A percentile compares a stretch with the other conserved stretches of the same genome.
Conservation (phyloP, 192 early-diverging fungal genomes). For the Entomortierella chlamydospora region DNA sequence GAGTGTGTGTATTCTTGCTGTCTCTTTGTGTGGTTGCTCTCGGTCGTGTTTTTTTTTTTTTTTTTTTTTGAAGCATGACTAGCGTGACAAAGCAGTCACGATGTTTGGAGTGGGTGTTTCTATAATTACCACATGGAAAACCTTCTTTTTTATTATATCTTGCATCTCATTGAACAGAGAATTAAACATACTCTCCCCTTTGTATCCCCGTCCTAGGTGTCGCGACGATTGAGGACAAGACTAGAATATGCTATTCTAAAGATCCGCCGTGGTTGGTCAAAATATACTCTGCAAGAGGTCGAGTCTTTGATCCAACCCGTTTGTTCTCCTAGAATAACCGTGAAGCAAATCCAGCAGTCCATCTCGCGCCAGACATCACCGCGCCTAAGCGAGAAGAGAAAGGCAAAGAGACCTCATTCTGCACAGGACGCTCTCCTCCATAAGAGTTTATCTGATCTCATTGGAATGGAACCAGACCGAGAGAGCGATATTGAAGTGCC, state of each 20-base stretch:
- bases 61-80: neutral
- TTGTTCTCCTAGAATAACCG: constrained; percentile 36
- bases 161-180: neutral
- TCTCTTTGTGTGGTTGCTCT: neutral
- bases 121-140: neutral
- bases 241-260: constrained; percentile 53
- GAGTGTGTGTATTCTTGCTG: neutral
- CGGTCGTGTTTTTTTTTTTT: constrained; percentile 3
- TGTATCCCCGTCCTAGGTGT: constrained; percentile 19
- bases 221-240: constrained; percentile 39
- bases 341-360: constrained; percentile 14
- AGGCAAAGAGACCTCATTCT: neutral
- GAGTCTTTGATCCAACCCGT: constrained; percentile 37
- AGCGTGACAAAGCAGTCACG: constrained; percentile 6
- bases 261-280: constrained; percentile 48
- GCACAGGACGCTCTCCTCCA: neutral
- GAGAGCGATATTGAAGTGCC: constrained; percentile 4
- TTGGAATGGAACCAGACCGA: neutral
- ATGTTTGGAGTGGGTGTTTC: neutral
- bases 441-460: constrained; percentile 19
- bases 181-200: neutral
- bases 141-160: constrained; percentile 7
- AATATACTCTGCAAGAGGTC: constrained; percentile 52
- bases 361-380: constrained; percentile 29
- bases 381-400: constrained; percentile 7